Evolutionary conservation across 345 rosid species (phyloP).

Genomic region (Camelina sativa): DNA sequence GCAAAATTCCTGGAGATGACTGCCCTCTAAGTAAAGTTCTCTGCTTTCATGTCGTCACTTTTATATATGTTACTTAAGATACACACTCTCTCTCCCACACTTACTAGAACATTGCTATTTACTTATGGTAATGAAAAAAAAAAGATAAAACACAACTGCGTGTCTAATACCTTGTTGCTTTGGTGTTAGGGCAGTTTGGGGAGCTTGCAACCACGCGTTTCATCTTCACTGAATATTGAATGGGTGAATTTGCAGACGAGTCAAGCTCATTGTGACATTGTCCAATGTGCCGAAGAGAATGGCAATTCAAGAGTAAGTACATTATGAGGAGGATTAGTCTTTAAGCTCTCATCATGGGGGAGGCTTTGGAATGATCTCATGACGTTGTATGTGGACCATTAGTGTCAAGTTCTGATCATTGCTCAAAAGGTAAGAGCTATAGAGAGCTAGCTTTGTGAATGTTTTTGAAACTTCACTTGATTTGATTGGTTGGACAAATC

Average conservation of each 20-base stretch:
- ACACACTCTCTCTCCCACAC: not conserved
- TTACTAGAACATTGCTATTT: too few relatives aligned
- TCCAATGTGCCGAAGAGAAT: slow-evolving; percentile 86
- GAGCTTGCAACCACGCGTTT: slow-evolving; percentile 79
- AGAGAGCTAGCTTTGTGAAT: slow-evolving; percentile 49
- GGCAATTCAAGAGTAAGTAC: slow-evolving; percentile 70
- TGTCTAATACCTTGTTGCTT: slow-evolving; percentile 3
- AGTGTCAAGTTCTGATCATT: slow-evolving; percentile 6
- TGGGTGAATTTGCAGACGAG: slow-evolving; percentile 91
- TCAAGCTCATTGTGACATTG: slow-evolving; percentile 68
- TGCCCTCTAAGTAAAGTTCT: slow-evolving; percentile 76
- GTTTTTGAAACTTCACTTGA: not conserved
- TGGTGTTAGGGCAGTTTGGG: slow-evolving; percentile 57
- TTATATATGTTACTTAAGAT: not conserved
- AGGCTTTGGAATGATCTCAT: slow-evolving; percentile 11
- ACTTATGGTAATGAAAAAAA: too few relatives aligned
- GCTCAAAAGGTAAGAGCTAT: not conserved
- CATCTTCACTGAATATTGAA: slow-evolving; percentile 93
- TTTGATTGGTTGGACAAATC: slow-evolving; percentile 7
- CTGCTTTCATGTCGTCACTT: not conserved
- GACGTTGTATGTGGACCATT: slow-evolving; percentile 1
- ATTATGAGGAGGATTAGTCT: not conserved
- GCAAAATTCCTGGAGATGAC: slow-evolving; percentile 90
- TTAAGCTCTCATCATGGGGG: not conserved
- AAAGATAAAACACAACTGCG: not conserved